Evolutionary conservation across 768 basidiomycete species (phyloP).

Genomic region (Saitozyma podzolica): DNA sequence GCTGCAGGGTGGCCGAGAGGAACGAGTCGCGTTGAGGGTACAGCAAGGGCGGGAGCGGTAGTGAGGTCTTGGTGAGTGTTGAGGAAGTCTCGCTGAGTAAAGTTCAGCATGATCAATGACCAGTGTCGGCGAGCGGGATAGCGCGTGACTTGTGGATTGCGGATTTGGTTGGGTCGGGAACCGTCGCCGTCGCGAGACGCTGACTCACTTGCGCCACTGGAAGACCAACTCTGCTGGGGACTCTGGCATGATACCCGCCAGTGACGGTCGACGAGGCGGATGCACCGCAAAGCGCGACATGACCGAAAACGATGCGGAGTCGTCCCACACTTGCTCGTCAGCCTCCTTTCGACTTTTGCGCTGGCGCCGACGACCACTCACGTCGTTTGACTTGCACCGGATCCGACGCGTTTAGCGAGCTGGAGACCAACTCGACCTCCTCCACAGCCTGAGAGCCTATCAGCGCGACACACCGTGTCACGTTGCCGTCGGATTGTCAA

Average conservation of each 20-base stretch:
- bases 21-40: slow-evolving; percentile 60
- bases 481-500: background rate
- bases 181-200: too few species aligned
- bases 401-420: background rate
- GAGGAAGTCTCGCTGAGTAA: too few species aligned
- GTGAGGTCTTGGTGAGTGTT: slow-evolving; percentile 56
- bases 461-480: background rate
- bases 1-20: slow-evolving; percentile 66
- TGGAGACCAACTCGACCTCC: slow-evolving; percentile 1
- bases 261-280: background rate
- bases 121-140: too few species aligned
- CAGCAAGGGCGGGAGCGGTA: slow-evolving; percentile 64
- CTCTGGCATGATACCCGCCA: background rate
- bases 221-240: background rate
- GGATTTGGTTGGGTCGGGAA: too few species aligned
- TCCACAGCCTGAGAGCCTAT: background rate
- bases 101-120: too few species aligned
- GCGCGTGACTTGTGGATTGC: too few species aligned
- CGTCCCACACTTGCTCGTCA: slow-evolving; percentile 61
- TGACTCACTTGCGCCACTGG: slow-evolving; percentile 2
- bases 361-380: background rate
- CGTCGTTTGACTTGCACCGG: too few species aligned
- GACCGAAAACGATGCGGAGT: slow-evolving; percentile 55
- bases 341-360: slow-evolving; percentile 26
- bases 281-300: slow-evolving; percentile 14